phyloP scores from a whole-genome alignment of 371 early-diverging fungal species.

The Mortierella sp. region DNA sequence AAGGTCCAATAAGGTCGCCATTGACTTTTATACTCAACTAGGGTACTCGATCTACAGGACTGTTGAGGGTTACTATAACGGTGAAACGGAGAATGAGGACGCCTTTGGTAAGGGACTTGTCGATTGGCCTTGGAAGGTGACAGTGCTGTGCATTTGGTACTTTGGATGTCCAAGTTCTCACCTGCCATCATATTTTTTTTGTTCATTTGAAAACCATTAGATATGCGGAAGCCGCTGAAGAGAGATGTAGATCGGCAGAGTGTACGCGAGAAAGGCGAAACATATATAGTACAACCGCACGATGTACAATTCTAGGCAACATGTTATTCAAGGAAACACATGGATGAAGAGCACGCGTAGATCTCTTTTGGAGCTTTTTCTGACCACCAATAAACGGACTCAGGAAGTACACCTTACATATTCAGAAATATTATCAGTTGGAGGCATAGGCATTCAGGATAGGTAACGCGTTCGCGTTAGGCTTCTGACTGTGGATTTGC shows the following conservation, averaged over 20 bases:
- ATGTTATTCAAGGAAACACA: background rate
- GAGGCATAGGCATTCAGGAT: background rate
- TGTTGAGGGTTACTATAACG: constrained; percentile 94
- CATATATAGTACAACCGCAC: constrained; percentile 70
- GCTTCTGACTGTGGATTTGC: background rate
- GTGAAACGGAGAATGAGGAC: constrained; percentile 79
- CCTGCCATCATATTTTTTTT: background rate
- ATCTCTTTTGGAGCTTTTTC: background rate
- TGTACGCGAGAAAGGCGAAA: constrained; percentile 74
- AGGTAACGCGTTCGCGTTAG: background rate
- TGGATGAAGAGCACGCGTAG: background rate
- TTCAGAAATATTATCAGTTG: background rate
- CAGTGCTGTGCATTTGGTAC: background rate
- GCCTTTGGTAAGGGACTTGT: constrained; percentile 80
- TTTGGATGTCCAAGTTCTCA: background rate
- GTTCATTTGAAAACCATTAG: constrained; percentile 58
- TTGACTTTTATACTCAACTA: constrained; percentile 95
- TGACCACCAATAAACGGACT: background rate
- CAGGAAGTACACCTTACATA: background rate
- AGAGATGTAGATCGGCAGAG: constrained; percentile 82
- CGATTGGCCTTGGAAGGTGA: background rate
- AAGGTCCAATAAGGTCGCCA: constrained; percentile 94
- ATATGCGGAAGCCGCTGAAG: constrained; percentile 91
- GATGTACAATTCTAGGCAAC: constrained; percentile 56
- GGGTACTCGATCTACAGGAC: constrained; percentile 96